Evolutionary conservation across 495 filamentous ascomycete genomes (phyloP), one percentile per base, ranked within the genome.

Genomic region (Daldinia vernicosa): DNA sequence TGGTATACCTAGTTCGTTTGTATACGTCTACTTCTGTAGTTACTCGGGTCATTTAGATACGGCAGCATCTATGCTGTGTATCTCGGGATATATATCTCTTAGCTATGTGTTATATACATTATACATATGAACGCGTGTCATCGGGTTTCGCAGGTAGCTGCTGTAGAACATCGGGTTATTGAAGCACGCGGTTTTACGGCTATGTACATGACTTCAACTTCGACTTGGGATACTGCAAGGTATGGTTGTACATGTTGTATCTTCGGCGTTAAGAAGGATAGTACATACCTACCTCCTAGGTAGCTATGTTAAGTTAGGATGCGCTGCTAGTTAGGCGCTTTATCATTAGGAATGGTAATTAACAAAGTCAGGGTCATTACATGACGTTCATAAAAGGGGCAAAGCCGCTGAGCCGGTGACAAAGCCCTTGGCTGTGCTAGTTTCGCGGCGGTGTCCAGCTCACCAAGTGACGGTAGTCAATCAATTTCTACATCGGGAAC

Each of bases 401-500:
- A 39, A 45, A 37, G 33, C 32, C 45, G 32, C 32, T 60, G 59
- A 37, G 33, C 32, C 45, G 32, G 40, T 60, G 59, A 60, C 56
- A 15, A 40, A 60, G 32, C 32, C 32, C n/a, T 9, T 51, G 9
- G n/a, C 32, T 51, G 17, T 63, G 32, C 33, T 57, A 59, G 19
- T 24, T 30, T 12, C 11, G 30, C 35, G 45, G 54, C 43, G 8
- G 39, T 58, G 40, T 60, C 39, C 17, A 27, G 55, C 60, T 51
- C 40, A 43, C 53, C 32, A 50, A 60, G 45, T 17, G 35, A 55
- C 53, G 47, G 9, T 15, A n/a, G 67, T 55, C 67, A 47, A 70
- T 70, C 61, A 66, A 66, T 61, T 70, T 14, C 61, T 57, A 22
- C 17, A 37, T 70, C 60, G 54, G 60, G 60, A 53, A 14, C 26